phyloP scores from a whole-genome alignment of 495 filamentous ascomycete species.

The Alectoria sarmentosa region DNA sequence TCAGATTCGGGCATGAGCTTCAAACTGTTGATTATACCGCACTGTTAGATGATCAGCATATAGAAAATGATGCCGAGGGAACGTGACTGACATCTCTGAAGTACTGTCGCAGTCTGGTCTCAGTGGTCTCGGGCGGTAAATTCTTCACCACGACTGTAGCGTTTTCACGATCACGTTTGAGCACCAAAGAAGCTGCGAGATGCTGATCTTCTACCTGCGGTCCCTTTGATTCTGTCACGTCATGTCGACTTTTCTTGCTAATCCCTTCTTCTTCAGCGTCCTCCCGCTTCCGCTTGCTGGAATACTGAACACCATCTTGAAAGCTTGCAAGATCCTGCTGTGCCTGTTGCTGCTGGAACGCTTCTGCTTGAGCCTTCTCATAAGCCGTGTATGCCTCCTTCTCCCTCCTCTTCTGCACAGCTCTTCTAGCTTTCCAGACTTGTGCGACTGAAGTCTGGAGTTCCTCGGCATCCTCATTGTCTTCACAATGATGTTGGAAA shows the following conservation, averaged over 20 bases:
- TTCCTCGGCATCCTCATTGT: constrained; percentile 69
- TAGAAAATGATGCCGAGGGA: constrained; percentile 2
- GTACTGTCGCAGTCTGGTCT: constrained; percentile 72
- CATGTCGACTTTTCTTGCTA: constrained; percentile 54
- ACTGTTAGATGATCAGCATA: constrained; percentile 36
- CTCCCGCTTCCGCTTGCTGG: constrained; percentile 65
- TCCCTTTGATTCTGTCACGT: constrained; percentile 33
- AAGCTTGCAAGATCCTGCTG: constrained; percentile 31
- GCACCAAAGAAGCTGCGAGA: constrained; percentile 33
- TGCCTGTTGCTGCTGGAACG: constrained; percentile 32
- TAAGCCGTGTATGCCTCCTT: constrained; percentile 55
- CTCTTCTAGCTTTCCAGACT: constrained; percentile 56
- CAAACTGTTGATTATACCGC: constrained; percentile 72
- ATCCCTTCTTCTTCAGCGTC: constrained; percentile 41
- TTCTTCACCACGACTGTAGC: constrained; percentile 74
- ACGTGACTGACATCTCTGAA: constrained; percentile 62
- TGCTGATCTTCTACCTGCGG: constrained; percentile 31
- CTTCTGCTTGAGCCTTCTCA: constrained; percentile 39
- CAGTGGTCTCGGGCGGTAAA: constrained; percentile 59
- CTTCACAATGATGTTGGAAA: constrained; percentile 78
- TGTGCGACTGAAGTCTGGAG: constrained; percentile 63
- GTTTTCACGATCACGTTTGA: constrained; percentile 82
- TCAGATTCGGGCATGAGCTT: constrained; percentile 53
- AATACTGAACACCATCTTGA: constrained; percentile 25
- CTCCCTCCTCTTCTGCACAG: constrained; percentile 57